Evolutionary conservation across 306 rosid species (phyloP).

Genomic region (Oxytropis ochrocephala): DNA sequence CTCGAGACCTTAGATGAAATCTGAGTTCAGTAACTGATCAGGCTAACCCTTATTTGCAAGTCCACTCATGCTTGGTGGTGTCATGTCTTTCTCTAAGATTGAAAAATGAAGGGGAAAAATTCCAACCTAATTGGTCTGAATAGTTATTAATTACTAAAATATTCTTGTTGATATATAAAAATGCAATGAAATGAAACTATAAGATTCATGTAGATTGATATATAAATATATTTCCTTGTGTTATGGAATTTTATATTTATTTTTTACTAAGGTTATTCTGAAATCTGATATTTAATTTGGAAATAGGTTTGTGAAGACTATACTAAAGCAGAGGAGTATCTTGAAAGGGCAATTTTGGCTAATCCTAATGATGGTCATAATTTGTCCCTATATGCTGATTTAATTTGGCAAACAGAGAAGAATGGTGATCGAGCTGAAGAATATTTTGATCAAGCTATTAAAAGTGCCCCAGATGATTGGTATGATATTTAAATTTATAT

Average conservation of each 20-base stretch:
- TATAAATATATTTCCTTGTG: not conserved
- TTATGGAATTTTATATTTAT: not conserved
- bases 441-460: slow-evolving; percentile 68
- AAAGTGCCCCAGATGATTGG: slow-evolving; percentile 63
- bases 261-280: not conserved
- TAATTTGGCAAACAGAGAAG: slow-evolving; percentile 63
- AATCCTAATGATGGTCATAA: slow-evolving; percentile 52
- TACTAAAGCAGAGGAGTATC: slow-evolving; percentile 59
- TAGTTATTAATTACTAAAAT: not conserved
- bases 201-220: not conserved
- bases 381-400: slow-evolving; percentile 53
- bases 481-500: slow-evolving; percentile 14
- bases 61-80: not conserved
- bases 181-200: not conserved
- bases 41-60: not conserved
- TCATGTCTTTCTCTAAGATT: not conserved
- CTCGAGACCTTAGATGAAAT: too few relatives aligned
- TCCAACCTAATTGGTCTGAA: not conserved
- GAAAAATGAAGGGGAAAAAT: not conserved
- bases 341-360: slow-evolving; percentile 65
- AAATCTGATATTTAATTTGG: not conserved
- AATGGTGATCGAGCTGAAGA: slow-evolving; percentile 55
- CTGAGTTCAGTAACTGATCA: too few relatives aligned
- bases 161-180: not conserved
- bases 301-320: slow-evolving; percentile 62